Conservation (phyloP, 371 early-diverging fungal species). For the Rhizopus sp. region DNA sequence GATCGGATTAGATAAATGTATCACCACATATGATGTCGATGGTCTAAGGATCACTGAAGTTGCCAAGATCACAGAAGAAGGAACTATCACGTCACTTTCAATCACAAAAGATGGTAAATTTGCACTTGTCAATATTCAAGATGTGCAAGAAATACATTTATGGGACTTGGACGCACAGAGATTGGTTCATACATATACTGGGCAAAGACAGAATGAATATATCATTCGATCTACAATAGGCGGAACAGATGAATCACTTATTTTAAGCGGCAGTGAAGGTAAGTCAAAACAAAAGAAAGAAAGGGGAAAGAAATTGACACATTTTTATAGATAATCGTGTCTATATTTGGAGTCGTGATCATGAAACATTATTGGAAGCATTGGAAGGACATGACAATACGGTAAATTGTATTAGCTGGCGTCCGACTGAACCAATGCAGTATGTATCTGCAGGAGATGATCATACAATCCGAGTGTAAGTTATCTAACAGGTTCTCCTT, state of each 20-base stretch:
- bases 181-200: conserved; percentile 74
- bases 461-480: conserved; percentile 89
- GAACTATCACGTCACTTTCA: conserved; percentile 76
- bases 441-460: conserved; percentile 96
- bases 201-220: conserved; percentile 84
- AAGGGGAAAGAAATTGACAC: neutral
- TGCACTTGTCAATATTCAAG: conserved; percentile 73
- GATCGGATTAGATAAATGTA: conserved; percentile 67
- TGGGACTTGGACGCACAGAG: conserved; percentile 80
- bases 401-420: conserved; percentile 90
- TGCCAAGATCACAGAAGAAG: conserved; percentile 65
- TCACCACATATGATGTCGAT: conserved; percentile 69
- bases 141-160: conserved; percentile 72
- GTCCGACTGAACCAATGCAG: conserved; percentile 61
- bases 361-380: conserved; percentile 70
- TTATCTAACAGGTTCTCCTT: neutral
- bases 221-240: conserved; percentile 94
- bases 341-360: conserved; percentile 91
- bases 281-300: neutral
- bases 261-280: conserved; percentile 93
- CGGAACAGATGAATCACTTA: conserved; percentile 79
- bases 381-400: conserved; percentile 82
- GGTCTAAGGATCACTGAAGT: conserved; percentile 10
- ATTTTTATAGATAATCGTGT: conserved; percentile 65
- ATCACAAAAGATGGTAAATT: conserved; percentile 72